A percentile compares a stretch with the other conserved stretches of the same genome.
phyloP scores from a whole-genome alignment of 306 rosid genomes.

The Glycine tomentella region DNA sequence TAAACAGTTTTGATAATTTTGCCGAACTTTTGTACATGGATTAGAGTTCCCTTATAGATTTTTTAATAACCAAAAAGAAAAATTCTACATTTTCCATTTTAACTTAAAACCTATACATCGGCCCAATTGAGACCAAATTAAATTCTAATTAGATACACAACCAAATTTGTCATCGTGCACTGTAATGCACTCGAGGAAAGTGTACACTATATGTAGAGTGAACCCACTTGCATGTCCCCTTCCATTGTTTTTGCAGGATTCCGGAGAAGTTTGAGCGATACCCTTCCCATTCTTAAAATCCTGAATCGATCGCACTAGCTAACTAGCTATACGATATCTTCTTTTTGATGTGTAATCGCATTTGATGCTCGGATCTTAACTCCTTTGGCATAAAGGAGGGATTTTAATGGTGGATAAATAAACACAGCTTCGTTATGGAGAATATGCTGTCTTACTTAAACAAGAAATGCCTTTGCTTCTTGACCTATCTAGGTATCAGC shows the following conservation, averaged over 20 bases:
- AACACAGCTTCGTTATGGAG: conserved; percentile 39
- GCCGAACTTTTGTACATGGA: too few species aligned
- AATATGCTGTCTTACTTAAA: conserved; percentile 57
- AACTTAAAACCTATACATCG: background rate
- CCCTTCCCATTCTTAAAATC: conserved; percentile 40
- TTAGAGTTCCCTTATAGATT: too few species aligned
- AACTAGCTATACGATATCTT: conserved; percentile 35
- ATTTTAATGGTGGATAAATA: conserved; percentile 50
- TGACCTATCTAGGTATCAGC: conserved; percentile 52
- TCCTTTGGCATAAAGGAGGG: conserved; percentile 43
- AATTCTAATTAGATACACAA: background rate
- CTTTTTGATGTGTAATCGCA: conserved; percentile 83
- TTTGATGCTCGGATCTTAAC: conserved; percentile 44
- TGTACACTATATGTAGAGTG: conserved; percentile 25
- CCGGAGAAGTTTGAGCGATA: conserved; percentile 42
- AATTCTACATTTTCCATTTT: background rate
- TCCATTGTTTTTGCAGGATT: conserved; percentile 45
- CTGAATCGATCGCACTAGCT: conserved; percentile 53
- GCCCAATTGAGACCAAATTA: conserved; percentile 9
- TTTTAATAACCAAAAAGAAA: too few species aligned
- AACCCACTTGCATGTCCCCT: conserved; percentile 42
- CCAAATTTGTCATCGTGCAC: too few species aligned
- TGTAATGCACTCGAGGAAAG: conserved; percentile 43
- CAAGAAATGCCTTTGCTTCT: conserved; percentile 53
- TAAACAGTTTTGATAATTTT: too few species aligned